Base-by-base conservation (phyloP, 306 rosid genomes). In the Vigna radiata region DNA sequence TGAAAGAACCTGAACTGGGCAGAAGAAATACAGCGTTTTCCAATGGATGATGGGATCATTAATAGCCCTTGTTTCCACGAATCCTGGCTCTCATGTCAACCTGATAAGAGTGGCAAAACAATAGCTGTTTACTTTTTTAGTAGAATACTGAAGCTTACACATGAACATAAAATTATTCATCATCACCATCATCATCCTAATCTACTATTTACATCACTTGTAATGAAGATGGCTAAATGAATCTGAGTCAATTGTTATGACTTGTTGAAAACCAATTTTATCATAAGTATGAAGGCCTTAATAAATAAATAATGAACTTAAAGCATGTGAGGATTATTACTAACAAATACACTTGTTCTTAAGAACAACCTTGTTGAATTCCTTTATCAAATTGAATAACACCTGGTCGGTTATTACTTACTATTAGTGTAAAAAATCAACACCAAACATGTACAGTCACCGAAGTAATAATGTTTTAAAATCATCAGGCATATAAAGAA, bases 51-150 rank as follows among this genome's bases (percentile, higher is more conserved):
- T 62, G 54, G 13, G 53, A 50, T 36, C 73, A n/a, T 31, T 44
- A 84, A 71, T 87, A 85, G 46, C 90, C 90, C 71, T 87, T 87
- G 86, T 87, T 87, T 56, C 90, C 90, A 10, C 90, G 88, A 82
- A 84, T 87, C 78, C 88, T 82, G 63, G 87, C 85, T 82, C 90
- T 85, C 90, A 87, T 87, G 75, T 85, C 89, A 76, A 85, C 74
- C 89, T 85, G 88, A 50, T 47, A 39, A 73, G 29, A 69, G 27
- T 15, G 18, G 6, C 6, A 56, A 53, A 72, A 68, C 15, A 64
- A n/a, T 13, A 71, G 66, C 44, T 12, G 61, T 48, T 82, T 56
- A 48, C 50, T 13, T 65, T 21, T 55, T 82, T 53, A 65, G 58
- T 29, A 77, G 58, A 76, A 59, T 10, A 48, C 33, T 46, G 49